phyloP scores from a whole-genome alignment of 148 eudicot species.

The Chenopodium suecicum region DNA sequence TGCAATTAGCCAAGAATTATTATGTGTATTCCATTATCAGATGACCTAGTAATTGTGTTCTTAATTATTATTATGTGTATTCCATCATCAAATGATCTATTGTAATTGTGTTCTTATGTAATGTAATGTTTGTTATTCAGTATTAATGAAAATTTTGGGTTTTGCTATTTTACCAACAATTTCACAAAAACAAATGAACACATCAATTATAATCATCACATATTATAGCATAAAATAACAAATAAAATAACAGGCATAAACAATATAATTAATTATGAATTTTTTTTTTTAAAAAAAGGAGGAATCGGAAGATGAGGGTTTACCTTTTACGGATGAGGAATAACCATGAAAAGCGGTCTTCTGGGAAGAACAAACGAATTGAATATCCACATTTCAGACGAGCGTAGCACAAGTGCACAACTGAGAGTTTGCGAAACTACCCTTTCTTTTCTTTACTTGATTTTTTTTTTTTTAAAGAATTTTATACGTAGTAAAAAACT shows the following conservation, averaged over 20 bases:
- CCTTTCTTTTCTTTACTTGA: too few relatives aligned
- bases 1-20: conserved; percentile 3
- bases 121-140: not conserved
- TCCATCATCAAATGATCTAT: not conserved
- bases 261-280: not conserved
- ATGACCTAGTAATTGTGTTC: too few relatives aligned
- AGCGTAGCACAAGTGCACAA: not conserved
- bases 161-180: not conserved
- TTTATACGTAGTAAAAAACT: too few relatives aligned
- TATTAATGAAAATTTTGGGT: conserved; percentile 8
- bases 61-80: too few relatives aligned
- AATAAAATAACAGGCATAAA: not conserved
- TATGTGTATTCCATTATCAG: conserved; percentile 1
- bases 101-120: not conserved
- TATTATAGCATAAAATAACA: not conserved
- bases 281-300: not conserved
- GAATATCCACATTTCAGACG: conserved; percentile 1
- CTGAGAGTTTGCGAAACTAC: too few relatives aligned
- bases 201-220: not conserved
- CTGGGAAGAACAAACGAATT: not conserved
- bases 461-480: too few relatives aligned
- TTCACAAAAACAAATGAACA: not conserved
- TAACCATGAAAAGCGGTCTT: not conserved
- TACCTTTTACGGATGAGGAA: not conserved
- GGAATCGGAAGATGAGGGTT: not conserved